A percentile compares a stretch with the other conserved stretches of the same genome.
These are phyloP conservation scores for Isabelozyma heimii DNA, from an alignment of 805 yeast genomes.

Conservation along the genomic window DNA sequence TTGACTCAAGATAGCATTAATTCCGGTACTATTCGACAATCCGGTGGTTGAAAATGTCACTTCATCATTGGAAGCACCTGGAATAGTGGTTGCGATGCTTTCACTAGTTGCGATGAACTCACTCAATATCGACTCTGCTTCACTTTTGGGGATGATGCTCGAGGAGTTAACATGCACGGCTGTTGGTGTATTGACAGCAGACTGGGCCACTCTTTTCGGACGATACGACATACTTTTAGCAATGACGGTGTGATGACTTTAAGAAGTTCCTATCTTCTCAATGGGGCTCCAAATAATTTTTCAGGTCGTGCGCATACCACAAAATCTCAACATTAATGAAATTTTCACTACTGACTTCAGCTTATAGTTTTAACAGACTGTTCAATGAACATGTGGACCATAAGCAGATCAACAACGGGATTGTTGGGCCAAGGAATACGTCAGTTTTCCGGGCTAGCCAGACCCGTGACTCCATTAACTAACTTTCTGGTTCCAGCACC, in stretches of 20 bases:
- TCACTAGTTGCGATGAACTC: slow-evolving; percentile 42
- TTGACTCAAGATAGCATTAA: slow-evolving; percentile 53
- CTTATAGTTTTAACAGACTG: no score
- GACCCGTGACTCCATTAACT: slow-evolving; percentile 2
- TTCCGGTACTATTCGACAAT: slow-evolving; percentile 28
- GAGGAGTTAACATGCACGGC: slow-evolving; percentile 29
- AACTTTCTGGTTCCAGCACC: neutral
- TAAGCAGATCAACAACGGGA: slow-evolving; percentile 1
- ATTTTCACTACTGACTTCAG: neutral
- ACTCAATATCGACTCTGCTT: slow-evolving; percentile 46
- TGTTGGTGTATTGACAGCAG: slow-evolving; percentile 50
- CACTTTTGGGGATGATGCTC: slow-evolving; percentile 30
- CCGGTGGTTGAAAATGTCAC: slow-evolving; percentile 21
- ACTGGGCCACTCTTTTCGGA: slow-evolving; percentile 39
- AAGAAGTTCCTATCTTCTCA: no score
- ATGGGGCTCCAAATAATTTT: neutral
- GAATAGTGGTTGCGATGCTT: slow-evolving; percentile 24
- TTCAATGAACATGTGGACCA: neutral
- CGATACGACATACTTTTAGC: slow-evolving; percentile 15
- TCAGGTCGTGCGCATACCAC: neutral
- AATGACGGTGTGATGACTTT: no score
- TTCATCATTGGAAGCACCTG: slow-evolving; percentile 19
- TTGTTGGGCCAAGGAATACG: neutral
- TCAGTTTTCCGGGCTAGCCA: slow-evolving; percentile 3
- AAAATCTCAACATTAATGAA: neutral